Evolutionary conservation across 2,329 filamentous ascomycete species (phyloP), one percentile per base, ranked within the genome.

Genomic region (Cytospora piceicola): DNA sequence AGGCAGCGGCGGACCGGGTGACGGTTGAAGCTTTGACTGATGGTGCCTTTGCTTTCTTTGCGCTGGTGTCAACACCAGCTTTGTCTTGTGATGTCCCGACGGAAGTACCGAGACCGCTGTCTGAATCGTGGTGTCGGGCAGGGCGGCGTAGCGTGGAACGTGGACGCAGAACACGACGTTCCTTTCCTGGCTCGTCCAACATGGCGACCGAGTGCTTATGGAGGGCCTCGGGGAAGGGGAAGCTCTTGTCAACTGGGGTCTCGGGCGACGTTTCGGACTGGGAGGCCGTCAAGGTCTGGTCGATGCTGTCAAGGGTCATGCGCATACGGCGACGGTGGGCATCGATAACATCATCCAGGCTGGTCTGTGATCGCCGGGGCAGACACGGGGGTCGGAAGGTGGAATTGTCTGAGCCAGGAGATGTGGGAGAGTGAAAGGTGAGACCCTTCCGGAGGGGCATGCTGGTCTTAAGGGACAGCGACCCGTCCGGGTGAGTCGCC

Each of bases 101-200:
- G 52, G 93, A 97, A 53, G 92, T 91, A 61, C 94, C 94, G 69
- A 97, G 82, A 62, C 93, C 94, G 76, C 93, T 96, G 80, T 97
- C 94, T 20, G 92, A 95, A 66, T 87, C 86, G 78, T 93, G 90
- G 73, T 88, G 85, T 74, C 88, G 84, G 53, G 82, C 82, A 67
- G 81, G 79, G 74, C 87, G 84, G 65, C 83, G 83, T 59, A 79
- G 68, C 66, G 73, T 75, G 36, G 72, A 80, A 66, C 84, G 84
- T 69, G 84, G 82, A 66, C 83, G 85, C 69, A 84, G 76, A 51
- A 83, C 78, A 68, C 82, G 81, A 66, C 82, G 78, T 75, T 82
- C 82, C 67, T 74, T 73, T 69, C 81, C 71, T 60, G 73, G 73
- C 68, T 78, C 74, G 70, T 78, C 74, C 49, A 77, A 75, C 80